Evolutionary conservation across 768 basidiomycete genomes (phyloP), one percentile per base, ranked within the genome.

Genomic region (Amyloporia xantha): DNA sequence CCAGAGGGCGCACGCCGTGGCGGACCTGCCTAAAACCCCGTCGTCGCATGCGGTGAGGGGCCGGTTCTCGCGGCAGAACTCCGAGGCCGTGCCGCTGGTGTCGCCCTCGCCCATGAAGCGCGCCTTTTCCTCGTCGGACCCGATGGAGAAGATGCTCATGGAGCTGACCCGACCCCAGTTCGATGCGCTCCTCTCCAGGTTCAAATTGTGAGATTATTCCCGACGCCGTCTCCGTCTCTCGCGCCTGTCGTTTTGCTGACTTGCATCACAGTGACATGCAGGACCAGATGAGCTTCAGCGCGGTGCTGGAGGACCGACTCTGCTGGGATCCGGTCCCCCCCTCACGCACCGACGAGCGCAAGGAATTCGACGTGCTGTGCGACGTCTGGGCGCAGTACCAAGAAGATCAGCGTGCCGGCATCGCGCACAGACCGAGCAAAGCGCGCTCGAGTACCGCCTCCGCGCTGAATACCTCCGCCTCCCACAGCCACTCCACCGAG

Each of bases 141-240:
- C 52, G 13, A 45, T 49, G 35, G 36, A 62, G 27, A 50, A 53
- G 5, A 68, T 65, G 20, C 68, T 86, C 21, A 52, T 70, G 44
- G 69, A 72, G 12, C 67, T 86, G 64, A 76, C 73, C 7, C 65
- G 84, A 51, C 70, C 76, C 36, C 81, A 84, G 39, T 86, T 84
- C 53, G 82, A 86, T 53, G 68, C 65, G 25, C 64, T 84, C 24
- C 58, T 86, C 51, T 64, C 60, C 33, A 70, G 73, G 50, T 86
- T 84, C 54, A 75, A 82, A 28, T 61, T 84, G 85, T 85, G 58
- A 63, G 84, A 72, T 11, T n/a, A n/a, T n/a, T n/a, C n/a, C n/a
- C n/a, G n/a, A n/a, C 11, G 25, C 50, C 13, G 28, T 38, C 28
- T 53, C 39, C 52, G 44, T 27, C n/a, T 23, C 6, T 35, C 33